Conservation (phyloP, 2,329 filamentous ascomycete species). For the Penicillium sp. region DNA sequence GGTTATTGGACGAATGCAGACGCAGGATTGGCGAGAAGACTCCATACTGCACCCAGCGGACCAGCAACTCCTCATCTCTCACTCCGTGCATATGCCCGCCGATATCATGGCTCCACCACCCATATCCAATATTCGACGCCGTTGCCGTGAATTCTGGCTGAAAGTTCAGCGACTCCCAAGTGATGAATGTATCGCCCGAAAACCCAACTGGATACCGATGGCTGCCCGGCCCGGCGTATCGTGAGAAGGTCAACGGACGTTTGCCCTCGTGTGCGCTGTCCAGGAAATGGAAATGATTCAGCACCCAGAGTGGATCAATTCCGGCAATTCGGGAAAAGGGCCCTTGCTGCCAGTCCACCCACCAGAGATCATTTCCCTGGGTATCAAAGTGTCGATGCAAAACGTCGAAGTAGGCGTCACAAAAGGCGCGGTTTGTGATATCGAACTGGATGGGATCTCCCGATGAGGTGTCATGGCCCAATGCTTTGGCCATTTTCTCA, state of each 20-base stretch:
- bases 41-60: conserved; percentile 61
- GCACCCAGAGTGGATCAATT: conserved; percentile 60
- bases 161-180: conserved; percentile 59
- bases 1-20: conserved; percentile 56
- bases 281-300: conserved; percentile 63
- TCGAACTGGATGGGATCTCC: conserved; percentile 56
- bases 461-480: conserved; percentile 49
- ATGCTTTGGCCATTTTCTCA: conserved; percentile 49
- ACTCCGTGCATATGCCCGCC: conserved; percentile 59
- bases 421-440: conserved; percentile 50
- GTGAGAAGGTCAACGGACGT: conserved; percentile 54
- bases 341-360: conserved; percentile 67
- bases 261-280: conserved; percentile 44
- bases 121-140: conserved; percentile 63
- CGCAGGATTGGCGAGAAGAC: conserved; percentile 60
- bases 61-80: conserved; percentile 56
- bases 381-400: conserved; percentile 55
- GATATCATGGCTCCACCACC: conserved; percentile 67
- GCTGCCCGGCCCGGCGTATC: conserved; percentile 60
- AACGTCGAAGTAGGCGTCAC: conserved; percentile 57
- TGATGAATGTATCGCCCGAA: conserved; percentile 58
- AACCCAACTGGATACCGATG: conserved; percentile 64
- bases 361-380: conserved; percentile 61
- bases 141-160: conserved; percentile 66
- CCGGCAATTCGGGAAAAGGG: conserved; percentile 52